Evolutionary conservation across 352 stramenopile species (phyloP).

Genomic region (Nothophytophthora sp.): DNA sequence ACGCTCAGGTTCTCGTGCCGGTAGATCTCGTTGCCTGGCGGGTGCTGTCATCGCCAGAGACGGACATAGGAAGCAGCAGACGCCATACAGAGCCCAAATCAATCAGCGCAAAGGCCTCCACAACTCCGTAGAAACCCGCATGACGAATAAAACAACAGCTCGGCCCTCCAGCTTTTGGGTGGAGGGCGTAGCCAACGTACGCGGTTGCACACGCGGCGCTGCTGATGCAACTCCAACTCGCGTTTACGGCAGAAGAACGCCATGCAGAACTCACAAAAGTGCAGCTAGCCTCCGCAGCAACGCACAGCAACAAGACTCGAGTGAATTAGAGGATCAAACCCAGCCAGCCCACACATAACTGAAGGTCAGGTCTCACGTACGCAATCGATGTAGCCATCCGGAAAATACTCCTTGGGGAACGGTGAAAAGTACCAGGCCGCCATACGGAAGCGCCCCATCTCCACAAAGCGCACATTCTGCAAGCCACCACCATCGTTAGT

Average conservation of each 20-base stretch:
- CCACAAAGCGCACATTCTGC: conserved; percentile 96
- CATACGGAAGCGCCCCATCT: conserved; percentile 94
- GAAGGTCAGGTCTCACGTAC: conserved; percentile 33
- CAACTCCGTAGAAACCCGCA: too few species aligned
- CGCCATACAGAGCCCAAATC: too few species aligned
- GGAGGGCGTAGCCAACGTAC: too few species aligned
- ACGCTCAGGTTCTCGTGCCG: conserved; percentile 94
- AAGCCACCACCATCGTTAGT: conserved; percentile 12
- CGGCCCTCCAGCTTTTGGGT: too few species aligned
- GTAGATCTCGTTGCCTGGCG: conserved; percentile 92
- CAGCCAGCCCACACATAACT: background rate
- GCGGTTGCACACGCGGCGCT: conserved; percentile 61
- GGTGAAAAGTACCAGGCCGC: conserved; percentile 98
- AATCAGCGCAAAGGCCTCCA: too few species aligned
- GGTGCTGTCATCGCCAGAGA: conserved; percentile 41
- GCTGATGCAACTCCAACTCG: conserved; percentile 66
- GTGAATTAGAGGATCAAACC: background rate
- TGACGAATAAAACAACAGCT: too few species aligned
- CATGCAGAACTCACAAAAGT: conserved; percentile 92
- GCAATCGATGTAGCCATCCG: conserved; percentile 81
- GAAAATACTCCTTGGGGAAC: conserved; percentile 96
- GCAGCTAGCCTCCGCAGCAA: conserved; percentile 43
- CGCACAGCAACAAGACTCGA: background rate
- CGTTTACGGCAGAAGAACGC: conserved; percentile 85
- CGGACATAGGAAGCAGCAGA: background rate